These are phyloP conservation scores for Saksenaea vasiformis DNA, from an alignment of 371 early-diverging fungal species.

Conservation along the genomic window DNA sequence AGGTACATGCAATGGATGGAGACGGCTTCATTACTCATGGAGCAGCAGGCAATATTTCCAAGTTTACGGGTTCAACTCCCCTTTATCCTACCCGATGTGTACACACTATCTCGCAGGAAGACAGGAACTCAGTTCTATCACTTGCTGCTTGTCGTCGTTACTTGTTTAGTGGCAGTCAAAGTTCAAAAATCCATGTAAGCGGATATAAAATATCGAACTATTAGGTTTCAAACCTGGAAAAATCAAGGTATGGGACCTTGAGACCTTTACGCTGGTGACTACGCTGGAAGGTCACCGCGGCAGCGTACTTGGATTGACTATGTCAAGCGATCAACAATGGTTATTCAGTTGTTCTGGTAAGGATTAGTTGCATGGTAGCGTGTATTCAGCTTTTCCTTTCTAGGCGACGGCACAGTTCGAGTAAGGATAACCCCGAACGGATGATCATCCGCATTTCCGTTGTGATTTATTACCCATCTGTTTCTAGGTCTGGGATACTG, in stretches of 20 bases:
- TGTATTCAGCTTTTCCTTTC: conserved; percentile 5
- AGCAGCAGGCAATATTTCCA: conserved; percentile 31
- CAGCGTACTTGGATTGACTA: conserved; percentile 63
- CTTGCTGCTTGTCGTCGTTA: conserved; percentile 59
- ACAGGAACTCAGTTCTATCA: conserved; percentile 66
- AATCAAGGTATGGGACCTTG: conserved; percentile 71
- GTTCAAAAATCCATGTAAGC: conserved; percentile 59
- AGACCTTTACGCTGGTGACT: conserved; percentile 60
- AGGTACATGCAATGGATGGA: background rate
- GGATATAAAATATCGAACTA: background rate
- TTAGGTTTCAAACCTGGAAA: background rate
- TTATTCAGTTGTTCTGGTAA: conserved; percentile 77
- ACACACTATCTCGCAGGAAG: conserved; percentile 67
- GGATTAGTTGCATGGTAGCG: background rate
- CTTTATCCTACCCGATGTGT: conserved; percentile 43
- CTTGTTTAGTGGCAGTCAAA: conserved; percentile 76
- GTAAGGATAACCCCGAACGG: conserved; percentile 23
- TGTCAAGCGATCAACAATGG: conserved; percentile 56
- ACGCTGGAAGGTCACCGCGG: conserved; percentile 70
- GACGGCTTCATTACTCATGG: background rate
- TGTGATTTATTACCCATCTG: too few species aligned
- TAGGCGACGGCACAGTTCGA: conserved; percentile 72
- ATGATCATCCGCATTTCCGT: background rate
- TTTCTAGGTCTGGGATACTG: conserved; percentile 68
- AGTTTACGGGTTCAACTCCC: conserved; percentile 15